Conservation (phyloP, 2,329 filamentous ascomycete genomes). For the Xylariaceae sp. region DNA sequence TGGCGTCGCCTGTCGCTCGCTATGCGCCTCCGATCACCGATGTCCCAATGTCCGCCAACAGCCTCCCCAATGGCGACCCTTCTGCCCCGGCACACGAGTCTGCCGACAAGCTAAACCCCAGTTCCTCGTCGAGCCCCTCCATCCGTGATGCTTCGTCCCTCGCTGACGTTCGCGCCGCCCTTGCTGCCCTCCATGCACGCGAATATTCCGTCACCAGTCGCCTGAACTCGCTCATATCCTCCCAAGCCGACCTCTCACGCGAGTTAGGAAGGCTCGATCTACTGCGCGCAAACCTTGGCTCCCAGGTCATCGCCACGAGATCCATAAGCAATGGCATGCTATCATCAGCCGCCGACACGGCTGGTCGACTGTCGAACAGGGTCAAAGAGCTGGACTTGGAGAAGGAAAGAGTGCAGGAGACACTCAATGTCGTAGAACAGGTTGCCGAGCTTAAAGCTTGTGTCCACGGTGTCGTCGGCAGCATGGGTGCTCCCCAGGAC, state of each 20-base stretch:
- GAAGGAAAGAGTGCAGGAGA: constrained; percentile 87
- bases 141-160: constrained; percentile 72
- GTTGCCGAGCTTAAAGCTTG: constrained; percentile 96
- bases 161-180: constrained; percentile 74
- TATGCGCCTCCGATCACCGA: constrained; percentile 32
- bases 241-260: constrained; percentile 81
- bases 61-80: constrained; percentile 33
- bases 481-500: constrained; percentile 96
- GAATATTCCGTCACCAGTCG: constrained; percentile 72
- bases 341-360: constrained; percentile 78
- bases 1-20: constrained; percentile 26
- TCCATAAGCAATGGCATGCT: constrained; percentile 89
- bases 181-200: constrained; percentile 71
- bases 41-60: constrained; percentile 36
- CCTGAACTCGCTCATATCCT: constrained; percentile 73
- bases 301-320: constrained; percentile 80
- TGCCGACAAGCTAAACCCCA: constrained; percentile 28
- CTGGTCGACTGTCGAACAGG: constrained; percentile 78
- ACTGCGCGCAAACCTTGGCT: constrained; percentile 80
- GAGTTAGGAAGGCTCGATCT: constrained; percentile 86
- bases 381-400: constrained; percentile 88
- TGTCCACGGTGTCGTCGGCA: constrained; percentile 88
- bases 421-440: constrained; percentile 88
- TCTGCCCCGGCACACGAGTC: constrained; percentile 24
- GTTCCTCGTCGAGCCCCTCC: constrained; percentile 25